These are phyloP conservation scores for Tylopilus felleus DNA, from an alignment of 768 basidiomycete genomes.

Conservation along the genomic window DNA sequence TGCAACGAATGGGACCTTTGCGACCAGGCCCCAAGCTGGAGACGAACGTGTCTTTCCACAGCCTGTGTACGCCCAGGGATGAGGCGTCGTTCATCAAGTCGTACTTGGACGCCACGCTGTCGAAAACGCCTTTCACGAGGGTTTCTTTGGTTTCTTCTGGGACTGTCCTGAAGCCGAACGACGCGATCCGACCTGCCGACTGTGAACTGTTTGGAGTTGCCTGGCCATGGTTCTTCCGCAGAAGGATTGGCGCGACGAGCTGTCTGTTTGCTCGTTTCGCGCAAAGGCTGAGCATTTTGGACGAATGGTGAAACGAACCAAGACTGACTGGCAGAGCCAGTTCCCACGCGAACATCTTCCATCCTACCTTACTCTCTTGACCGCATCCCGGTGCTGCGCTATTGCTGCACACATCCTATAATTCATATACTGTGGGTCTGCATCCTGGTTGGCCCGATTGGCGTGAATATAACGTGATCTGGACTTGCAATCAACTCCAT, in stretches of 20 bases:
- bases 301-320: neutral
- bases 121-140: conserved; percentile 90
- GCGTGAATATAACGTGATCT: too few species aligned
- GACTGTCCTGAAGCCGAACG: conserved; percentile 92
- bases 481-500: too few species aligned
- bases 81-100: conserved; percentile 99
- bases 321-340: neutral
- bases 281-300: conserved; percentile 19
- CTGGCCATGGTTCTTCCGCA: conserved; percentile 24
- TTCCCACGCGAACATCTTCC: neutral
- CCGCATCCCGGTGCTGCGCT: too few species aligned
- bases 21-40: conserved; percentile 71
- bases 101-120: conserved; percentile 92
- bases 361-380: too few species aligned
- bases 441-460: too few species aligned
- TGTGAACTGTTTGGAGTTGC: conserved; percentile 7
- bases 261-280: conserved; percentile 12
- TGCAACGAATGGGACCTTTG: conserved; percentile 70
- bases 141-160: conserved; percentile 84
- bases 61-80: conserved; percentile 90
- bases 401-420: too few species aligned
- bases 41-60: conserved; percentile 96
- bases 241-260: conserved; percentile 7
- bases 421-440: too few species aligned
- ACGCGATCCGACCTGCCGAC: conserved; percentile 51